These are phyloP conservation scores for Benincasa hispida DNA, from an alignment of 306 rosid genomes.

Conservation along the genomic window DNA sequence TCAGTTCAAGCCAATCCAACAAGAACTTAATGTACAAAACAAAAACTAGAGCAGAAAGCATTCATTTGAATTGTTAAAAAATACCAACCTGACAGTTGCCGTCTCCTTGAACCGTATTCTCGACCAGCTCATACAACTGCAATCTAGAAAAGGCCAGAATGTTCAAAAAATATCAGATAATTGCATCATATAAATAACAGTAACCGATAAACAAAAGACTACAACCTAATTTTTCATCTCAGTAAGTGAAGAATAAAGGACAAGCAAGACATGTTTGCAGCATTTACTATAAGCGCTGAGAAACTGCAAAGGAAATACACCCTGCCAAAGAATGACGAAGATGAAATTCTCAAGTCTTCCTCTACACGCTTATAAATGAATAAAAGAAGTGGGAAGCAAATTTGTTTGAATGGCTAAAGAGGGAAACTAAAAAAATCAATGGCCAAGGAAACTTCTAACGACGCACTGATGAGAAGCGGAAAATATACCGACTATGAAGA, in stretches of 20 bases:
- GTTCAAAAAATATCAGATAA: constrained; percentile 17
- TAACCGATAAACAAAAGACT: background rate
- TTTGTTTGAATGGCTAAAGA: too few species aligned
- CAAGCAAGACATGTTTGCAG: background rate
- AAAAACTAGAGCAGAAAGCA: background rate
- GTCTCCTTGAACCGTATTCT: constrained; percentile 76
- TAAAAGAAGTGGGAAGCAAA: too few species aligned
- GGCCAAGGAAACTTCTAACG: too few species aligned
- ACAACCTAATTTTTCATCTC: background rate
- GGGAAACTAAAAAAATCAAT: background rate
- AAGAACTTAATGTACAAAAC: background rate
- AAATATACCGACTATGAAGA: background rate
- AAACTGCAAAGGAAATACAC: background rate
- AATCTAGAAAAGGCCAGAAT: constrained; percentile 34
- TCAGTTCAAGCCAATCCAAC: constrained; percentile 4
- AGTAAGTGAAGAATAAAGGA: background rate
- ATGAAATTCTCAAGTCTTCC: too few species aligned
- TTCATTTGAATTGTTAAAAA: background rate
- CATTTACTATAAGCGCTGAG: background rate
- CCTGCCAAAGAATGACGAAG: too few species aligned
- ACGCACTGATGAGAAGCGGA: background rate
- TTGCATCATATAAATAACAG: background rate
- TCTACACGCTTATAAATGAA: too few species aligned
- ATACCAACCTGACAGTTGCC: constrained; percentile 90
- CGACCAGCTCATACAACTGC: constrained; percentile 80